Base-by-base conservation (phyloP, 2,329 filamentous ascomycete species). In the Venturia pyrina region DNA sequence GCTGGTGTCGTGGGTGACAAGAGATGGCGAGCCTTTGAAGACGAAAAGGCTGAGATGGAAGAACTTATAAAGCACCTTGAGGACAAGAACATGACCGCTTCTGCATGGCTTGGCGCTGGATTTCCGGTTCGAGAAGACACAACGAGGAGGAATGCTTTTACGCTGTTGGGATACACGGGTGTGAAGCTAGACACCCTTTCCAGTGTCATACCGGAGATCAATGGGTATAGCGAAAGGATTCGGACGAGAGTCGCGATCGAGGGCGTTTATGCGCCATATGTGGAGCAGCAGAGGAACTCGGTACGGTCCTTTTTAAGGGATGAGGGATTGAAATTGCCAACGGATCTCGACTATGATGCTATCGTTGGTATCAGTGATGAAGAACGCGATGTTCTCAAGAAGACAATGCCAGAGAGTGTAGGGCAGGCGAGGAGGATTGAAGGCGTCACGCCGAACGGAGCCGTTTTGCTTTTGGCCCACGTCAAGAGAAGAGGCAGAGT, bases 341-440 rank as follows among this genome's bases (percentile, higher is more conserved):
- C 81, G 0, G 86, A 92, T 69, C 75, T 98, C 17, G 87, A 97
- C 71, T 99, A 97, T 72, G 82, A 85, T 56, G 71, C 76, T 15
- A 82, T 99, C 0, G 80, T 83, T 43, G 92, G 92, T 0, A 79
- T 99, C 64, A 92, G 90, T 66, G 83, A 86, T 46, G 92, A 91
- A 67, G 95, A 98, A 79, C 88, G 85, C 75, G 82, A 85, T 37
- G 83, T 88, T 4, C 80, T 99, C 44, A 83, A 84, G 67, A 79
- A 81, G 2, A 89, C 91, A 1, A 80, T 85, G 63, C 95, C 95
- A 0, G 91, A 96, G 76, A 96, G 86, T 68, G 81, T 99, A 28
- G 93, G 91, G 0, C 95, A 97, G 82, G 93, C 93, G 41, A 83
- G 91, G 62, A 81, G 95, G 17, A 85, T 97, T 13, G 95, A 99